Percentiles rank a stretch among this genome's conserved stretches.
Evolutionary conservation across 2,329 filamentous ascomycete genomes (phyloP).

Genomic region (Diaporthe capsici): DNA sequence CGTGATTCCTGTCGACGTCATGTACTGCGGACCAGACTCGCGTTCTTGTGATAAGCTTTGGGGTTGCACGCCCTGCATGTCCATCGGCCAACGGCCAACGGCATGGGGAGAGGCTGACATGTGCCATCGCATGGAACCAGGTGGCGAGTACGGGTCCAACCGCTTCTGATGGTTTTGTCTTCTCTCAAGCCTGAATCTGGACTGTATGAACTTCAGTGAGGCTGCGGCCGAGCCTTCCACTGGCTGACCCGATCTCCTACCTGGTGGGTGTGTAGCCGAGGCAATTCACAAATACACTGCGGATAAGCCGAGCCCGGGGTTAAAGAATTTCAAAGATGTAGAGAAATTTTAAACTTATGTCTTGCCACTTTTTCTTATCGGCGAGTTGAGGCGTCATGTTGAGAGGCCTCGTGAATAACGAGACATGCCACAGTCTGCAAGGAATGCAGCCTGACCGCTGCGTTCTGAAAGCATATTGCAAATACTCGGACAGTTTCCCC

Average conservation of each 20-base stretch:
- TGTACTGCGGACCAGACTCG: constrained; percentile 5
- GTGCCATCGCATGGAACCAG: constrained; percentile 21
- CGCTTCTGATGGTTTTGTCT: neutral
- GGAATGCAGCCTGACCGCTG: neutral
- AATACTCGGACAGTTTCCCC: neutral
- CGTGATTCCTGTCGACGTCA: constrained; percentile 24
- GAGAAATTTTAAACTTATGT: neutral
- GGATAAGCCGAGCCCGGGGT: neutral
- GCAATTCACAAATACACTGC: neutral
- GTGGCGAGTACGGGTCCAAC: constrained; percentile 5
- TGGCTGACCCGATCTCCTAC: neutral
- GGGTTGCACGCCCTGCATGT: constrained; percentile 11
- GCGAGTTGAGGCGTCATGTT: neutral
- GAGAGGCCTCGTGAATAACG: neutral
- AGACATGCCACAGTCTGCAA: neutral
- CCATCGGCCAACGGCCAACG: constrained; percentile 22
- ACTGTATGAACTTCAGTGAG: neutral
- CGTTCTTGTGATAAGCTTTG: constrained; percentile 18
- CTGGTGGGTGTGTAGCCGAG: neutral
- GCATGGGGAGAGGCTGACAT: constrained; percentile 28
- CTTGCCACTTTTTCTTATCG: neutral
- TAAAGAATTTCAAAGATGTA: neutral
- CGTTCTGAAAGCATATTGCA: neutral
- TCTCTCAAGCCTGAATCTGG: neutral
- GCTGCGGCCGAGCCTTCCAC: neutral